phyloP scores from a whole-genome alignment of 2,329 filamentous ascomycete genomes.

The Cadophora gregata region DNA sequence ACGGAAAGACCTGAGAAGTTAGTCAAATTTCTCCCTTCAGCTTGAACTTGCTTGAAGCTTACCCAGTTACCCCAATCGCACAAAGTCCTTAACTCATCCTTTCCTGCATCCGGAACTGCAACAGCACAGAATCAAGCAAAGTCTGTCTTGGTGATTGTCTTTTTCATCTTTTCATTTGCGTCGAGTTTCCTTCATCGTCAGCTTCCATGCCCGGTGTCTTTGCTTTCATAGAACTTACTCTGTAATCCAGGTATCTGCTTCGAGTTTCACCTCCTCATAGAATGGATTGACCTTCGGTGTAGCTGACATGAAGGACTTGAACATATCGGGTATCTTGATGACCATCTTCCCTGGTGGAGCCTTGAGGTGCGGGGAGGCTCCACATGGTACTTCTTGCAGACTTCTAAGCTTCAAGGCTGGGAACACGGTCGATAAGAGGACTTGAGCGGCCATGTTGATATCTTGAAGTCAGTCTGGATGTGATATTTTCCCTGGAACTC shows the following conservation, averaged over 20 bases:
- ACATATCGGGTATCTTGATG: constrained; percentile 23
- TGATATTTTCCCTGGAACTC: background rate
- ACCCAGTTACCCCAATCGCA: constrained; percentile 30
- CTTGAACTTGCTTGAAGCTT: background rate
- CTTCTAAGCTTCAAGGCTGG: background rate
- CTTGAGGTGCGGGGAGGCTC: background rate
- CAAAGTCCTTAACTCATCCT: constrained; percentile 19
- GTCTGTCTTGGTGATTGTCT: constrained; percentile 13
- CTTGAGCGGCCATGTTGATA: background rate
- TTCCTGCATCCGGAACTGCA: constrained; percentile 20
- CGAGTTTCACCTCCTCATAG: constrained; percentile 13
- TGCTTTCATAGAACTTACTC: background rate
- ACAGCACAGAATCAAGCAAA: constrained; percentile 21
- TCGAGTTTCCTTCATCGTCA: background rate
- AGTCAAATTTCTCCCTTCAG: background rate
- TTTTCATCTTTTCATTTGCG: background rate
- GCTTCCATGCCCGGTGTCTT: background rate
- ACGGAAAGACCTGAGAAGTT: constrained; percentile 18
- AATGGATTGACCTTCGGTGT: constrained; percentile 16
- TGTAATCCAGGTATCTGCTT: constrained; percentile 13
- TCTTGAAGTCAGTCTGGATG: too few species aligned
- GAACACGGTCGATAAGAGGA: background rate
- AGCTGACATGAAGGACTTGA: constrained; percentile 16
- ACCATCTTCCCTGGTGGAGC: background rate
- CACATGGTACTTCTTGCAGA: background rate